Evolutionary conservation across 2,329 filamentous ascomycete genomes (phyloP), one percentile per base, ranked within the genome.

Genomic region (Ceratocystis harringtonii): DNA sequence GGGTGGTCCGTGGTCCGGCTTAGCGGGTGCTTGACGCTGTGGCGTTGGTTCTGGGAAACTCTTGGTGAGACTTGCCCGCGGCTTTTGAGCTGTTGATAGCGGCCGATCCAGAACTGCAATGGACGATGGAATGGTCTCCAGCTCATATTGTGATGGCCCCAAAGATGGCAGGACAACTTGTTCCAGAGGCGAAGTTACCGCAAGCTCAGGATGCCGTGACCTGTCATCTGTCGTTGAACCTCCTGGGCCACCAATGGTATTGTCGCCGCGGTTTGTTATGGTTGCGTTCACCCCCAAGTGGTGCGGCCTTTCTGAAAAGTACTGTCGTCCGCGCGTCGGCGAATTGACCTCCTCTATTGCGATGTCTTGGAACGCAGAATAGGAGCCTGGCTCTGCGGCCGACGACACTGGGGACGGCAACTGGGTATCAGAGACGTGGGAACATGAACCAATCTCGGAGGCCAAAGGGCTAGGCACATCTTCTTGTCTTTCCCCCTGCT

Each of bases 341-440:
- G 83, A 80, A 19, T 74, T 76, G 28, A 76, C 75, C 15, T 70
- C 70, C 1, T 70, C 61, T 0, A 76, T 68, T 0, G 69, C 68
- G 12, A 69, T 68, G 7, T 68, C 67, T 10, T 74, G 65, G 22
- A 74, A 28, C 4, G 68, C 68, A 3, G 70, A 79, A 68, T 82
- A 79, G 0, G 83, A 86, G 69, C 86, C 83, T 8, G 75, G 76
- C 22, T 85, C 76, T 32, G 80, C 74, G 66, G 80, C 84, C 0
- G 79, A 76, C 1, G 78, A 78, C 15, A 76, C 72, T 57, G 44
- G 73, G 72, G 71, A 36, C 43, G 66, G 50, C 64, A 62, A 15
- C 32, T 63, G 45, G 3, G 60, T 50, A 17, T 58, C 65, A 3
- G 55, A 66, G 15, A 66, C 43, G 12, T 48, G 64, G 3, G 50